Evolutionary conservation across 1,139 yeast species (phyloP).

Genomic region (Taphrina deformans): DNA sequence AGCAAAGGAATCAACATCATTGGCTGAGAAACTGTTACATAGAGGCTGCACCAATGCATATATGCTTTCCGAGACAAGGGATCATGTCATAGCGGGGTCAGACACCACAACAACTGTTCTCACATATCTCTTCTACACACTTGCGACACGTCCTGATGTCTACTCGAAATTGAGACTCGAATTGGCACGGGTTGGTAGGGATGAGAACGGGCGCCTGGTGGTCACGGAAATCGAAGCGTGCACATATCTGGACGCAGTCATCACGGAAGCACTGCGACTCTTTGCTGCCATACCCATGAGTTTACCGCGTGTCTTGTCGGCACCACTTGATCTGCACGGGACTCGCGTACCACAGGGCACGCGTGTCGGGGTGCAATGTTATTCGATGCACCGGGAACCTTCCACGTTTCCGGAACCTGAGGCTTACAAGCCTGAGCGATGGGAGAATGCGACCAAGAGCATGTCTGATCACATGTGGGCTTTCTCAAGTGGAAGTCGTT

Average conservation of each 20-base stretch:
- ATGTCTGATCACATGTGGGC: slow-evolving; percentile 33
- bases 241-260: slow-evolving; percentile 58
- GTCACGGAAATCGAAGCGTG: slow-evolving; percentile 51
- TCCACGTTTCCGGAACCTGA: slow-evolving; percentile 56
- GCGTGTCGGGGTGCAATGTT: slow-evolving; percentile 64
- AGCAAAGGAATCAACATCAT: not conserved
- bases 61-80: slow-evolving; percentile 48
- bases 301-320: slow-evolving; percentile 60
- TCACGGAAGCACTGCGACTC: slow-evolving; percentile 60
- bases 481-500: slow-evolving; percentile 10
- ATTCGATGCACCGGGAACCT: slow-evolving; percentile 59
- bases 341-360: slow-evolving; percentile 55
- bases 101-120: slow-evolving; percentile 72
- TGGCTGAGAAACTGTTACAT: not conserved
- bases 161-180: slow-evolving; percentile 54
- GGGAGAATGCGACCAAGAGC: slow-evolving; percentile 50
- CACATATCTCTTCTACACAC: slow-evolving; percentile 60
- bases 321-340: slow-evolving; percentile 37
- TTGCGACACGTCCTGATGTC: slow-evolving; percentile 54
- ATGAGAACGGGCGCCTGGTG: slow-evolving; percentile 34
- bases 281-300: slow-evolving; percentile 76
- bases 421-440: slow-evolving; percentile 59
- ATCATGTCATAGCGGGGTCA: slow-evolving; percentile 68
- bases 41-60: not conserved
- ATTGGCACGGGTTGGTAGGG: slow-evolving; percentile 44